These are phyloP conservation scores for Curvularia hawaiiensis DNA, from an alignment of 2,329 filamentous ascomycete genomes.

Conservation along the genomic window DNA sequence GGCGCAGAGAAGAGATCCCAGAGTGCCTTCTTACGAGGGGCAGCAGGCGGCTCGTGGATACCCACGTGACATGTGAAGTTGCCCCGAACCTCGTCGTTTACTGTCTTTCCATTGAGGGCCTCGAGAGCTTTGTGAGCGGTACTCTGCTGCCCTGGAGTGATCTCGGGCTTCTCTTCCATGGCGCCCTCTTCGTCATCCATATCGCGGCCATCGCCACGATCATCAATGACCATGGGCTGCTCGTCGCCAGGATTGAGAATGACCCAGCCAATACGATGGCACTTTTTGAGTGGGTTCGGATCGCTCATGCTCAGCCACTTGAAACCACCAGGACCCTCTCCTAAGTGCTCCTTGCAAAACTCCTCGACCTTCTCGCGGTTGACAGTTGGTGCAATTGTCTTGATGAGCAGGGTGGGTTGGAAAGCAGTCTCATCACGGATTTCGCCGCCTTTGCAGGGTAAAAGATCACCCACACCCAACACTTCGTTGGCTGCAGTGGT, in stretches of 20 bases:
- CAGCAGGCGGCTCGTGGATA: slow-evolving; percentile 85
- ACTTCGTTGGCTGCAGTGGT: slow-evolving; percentile 90
- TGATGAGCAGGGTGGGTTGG: slow-evolving; percentile 93
- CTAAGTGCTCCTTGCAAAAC: slow-evolving; percentile 93
- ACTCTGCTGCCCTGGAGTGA: slow-evolving; percentile 43
- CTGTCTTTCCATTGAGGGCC: slow-evolving; percentile 96
- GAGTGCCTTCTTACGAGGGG: slow-evolving; percentile 89
- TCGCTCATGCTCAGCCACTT: slow-evolving; percentile 96
- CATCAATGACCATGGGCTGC: slow-evolving; percentile 62
- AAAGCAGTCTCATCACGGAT: slow-evolving; percentile 86
- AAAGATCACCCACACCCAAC: slow-evolving; percentile 86
- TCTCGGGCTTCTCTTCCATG: slow-evolving; percentile 59
- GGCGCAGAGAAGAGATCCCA: slow-evolving; percentile 97
- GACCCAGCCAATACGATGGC: slow-evolving; percentile 98
- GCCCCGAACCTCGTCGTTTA: slow-evolving; percentile 89
- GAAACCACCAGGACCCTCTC: slow-evolving; percentile 88
- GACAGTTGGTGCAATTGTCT: slow-evolving; percentile 96
- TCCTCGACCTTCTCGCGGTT: slow-evolving; percentile 90
- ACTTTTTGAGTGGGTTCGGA: slow-evolving; percentile 95
- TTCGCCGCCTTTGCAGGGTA: slow-evolving; percentile 82
- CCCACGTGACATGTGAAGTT: slow-evolving; percentile 98
- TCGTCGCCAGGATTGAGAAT: slow-evolving; percentile 86
- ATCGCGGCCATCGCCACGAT: slow-evolving; percentile 75
- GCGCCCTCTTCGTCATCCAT: slow-evolving; percentile 65
- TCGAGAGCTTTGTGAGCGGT: slow-evolving; percentile 87